Percentiles rank a stretch among this genome's conserved stretches.
Conservation (phyloP, 1,284 basidiomycete genomes). For the Irpex rosettiformis region DNA sequence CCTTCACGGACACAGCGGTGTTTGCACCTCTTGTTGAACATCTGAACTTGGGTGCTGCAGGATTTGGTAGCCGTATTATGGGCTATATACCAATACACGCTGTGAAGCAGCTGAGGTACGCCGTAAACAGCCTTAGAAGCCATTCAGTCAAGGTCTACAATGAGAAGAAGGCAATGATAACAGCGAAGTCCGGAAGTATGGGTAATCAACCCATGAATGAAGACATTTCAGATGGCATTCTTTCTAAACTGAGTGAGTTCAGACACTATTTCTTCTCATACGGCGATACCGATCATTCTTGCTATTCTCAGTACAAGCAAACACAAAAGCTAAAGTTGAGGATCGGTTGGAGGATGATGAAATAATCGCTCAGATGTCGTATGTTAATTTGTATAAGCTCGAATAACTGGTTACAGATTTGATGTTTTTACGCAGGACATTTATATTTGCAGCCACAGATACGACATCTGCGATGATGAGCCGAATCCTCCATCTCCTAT, state of each 20-base stretch:
- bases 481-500: constrained; percentile 13
- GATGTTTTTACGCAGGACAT: neutral
- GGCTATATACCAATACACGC: neutral
- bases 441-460: constrained; percentile 17
- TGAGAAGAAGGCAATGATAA: neutral
- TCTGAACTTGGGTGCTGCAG: neutral
- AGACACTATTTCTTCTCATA: neutral
- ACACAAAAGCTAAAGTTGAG: constrained; percentile 13
- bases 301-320: constrained; percentile 6
- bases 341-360: constrained; percentile 17
- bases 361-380: constrained; percentile 19
- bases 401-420: neutral
- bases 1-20: neutral
- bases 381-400: neutral
- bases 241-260: neutral
- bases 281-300: neutral
- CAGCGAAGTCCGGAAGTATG: neutral
- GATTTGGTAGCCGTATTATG: neutral
- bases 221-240: neutral
- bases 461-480: constrained; percentile 16
- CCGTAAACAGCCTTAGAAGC: neutral
- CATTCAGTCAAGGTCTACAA: constrained; percentile 1
- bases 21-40: neutral
- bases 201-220: neutral
- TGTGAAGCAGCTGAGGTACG: neutral